Evolutionary conservation across 2,329 filamentous ascomycete species (phyloP).

Genomic region (Periconia digitata): DNA sequence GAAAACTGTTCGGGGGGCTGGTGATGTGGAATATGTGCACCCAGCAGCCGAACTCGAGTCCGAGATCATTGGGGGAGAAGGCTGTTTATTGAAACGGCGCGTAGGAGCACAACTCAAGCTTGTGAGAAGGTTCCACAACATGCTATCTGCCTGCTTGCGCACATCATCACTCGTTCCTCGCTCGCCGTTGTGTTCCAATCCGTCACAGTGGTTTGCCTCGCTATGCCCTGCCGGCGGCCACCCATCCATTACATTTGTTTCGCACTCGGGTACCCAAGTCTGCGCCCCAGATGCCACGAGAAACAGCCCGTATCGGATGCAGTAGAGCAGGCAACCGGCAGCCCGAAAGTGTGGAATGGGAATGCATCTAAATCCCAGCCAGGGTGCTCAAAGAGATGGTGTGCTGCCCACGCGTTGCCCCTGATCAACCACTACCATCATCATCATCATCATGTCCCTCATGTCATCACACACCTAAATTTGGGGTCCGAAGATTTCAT

Average conservation of each 20-base stretch:
- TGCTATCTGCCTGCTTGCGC: too few relatives aligned
- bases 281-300: not conserved
- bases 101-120: too few relatives aligned
- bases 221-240: not conserved
- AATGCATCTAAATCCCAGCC: not conserved
- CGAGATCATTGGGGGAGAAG: too few relatives aligned
- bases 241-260: not conserved
- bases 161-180: not conserved
- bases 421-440: not conserved
- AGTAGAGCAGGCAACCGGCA: not conserved
- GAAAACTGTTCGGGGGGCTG: not conserved
- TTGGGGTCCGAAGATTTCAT: not conserved
- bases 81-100: too few relatives aligned
- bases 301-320: not conserved
- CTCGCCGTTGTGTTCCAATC: not conserved
- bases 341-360: not conserved
- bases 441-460: not conserved
- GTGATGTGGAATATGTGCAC: too few relatives aligned
- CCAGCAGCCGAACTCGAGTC: too few relatives aligned
- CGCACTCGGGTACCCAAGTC: not conserved
- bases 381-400: not conserved
- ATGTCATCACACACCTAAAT: not conserved
- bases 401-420: not conserved
- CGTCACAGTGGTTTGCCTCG: not conserved
- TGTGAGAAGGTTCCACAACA: too few relatives aligned